Evolutionary conservation across 306 rosid species (phyloP), one percentile per base, ranked within the genome.

Genomic region (Sphenostylis stenocarpa): DNA sequence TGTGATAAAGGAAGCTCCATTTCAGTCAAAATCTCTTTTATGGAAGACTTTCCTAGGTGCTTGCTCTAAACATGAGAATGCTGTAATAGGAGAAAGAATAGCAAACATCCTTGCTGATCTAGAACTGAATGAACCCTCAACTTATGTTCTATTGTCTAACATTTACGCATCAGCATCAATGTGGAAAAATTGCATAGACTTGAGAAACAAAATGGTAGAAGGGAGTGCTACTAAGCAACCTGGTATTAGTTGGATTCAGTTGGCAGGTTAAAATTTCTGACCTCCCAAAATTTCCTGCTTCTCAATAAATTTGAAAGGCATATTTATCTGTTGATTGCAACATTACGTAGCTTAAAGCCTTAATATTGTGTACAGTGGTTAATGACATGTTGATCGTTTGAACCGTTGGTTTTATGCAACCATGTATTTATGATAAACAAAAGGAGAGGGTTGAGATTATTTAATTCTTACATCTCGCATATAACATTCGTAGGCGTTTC

Each of bases 11-110:
- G 72, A 74, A 51, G 76, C 88, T 26, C 85, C 85, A 29, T 85
- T 85, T 62, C 41, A 69, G 70, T 70, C 85, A 79, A 85, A 81
- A 79, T 78, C 77, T 78, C 79, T 85, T 45, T 75, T 85, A 4
- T 85, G 88, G 88, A 85, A 78, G 69, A 82, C 86, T 48, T 69
- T 85, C 82, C 58, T 85, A 16, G 84, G 84, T 44, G 79, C 86
- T 20, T 82, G 88, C 80, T 63, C 80, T n/a, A 85, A 72, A 58
- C 88, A 85, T 43, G 86, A 74, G 80, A 82, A 85, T 57, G 78
- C 80, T 57, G 86, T 75, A 70, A 16, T 70, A 31, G 80, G 82
- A 60, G 62, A 64, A 48, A 78, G 77, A 72, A 85, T 85, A 70
- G 77, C 88, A 23, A 83, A 75, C 73, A 78, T 82, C 77, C 77